Conservation (phyloP, 2,329 filamentous ascomycete species). For the Cercospora brassicicola region DNA sequence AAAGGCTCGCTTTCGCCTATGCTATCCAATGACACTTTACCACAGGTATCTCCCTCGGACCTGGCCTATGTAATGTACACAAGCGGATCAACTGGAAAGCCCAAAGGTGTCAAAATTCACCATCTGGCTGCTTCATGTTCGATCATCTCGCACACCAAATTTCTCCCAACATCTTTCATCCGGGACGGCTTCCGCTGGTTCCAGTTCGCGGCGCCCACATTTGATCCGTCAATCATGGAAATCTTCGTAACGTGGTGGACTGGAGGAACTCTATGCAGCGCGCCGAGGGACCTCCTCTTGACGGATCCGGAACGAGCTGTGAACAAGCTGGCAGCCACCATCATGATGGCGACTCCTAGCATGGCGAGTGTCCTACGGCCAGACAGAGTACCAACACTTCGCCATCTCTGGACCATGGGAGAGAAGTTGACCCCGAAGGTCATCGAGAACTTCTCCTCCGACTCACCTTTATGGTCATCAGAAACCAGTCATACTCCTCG, state of each 20-base stretch:
- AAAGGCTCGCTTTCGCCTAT: not conserved
- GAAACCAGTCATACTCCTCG: constrained; percentile 10
- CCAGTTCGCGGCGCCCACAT: constrained; percentile 20
- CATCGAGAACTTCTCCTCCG: constrained; percentile 21
- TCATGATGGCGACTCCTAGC: constrained; percentile 24
- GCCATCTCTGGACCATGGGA: constrained; percentile 24
- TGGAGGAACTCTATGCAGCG: constrained; percentile 25
- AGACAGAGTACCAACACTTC: constrained; percentile 15
- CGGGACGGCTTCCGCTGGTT: constrained; percentile 25
- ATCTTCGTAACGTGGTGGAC: constrained; percentile 26
- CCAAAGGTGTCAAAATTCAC: constrained; percentile 26
- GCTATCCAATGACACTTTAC: constrained; percentile 1
- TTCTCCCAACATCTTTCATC: constrained; percentile 12
- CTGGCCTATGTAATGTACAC: constrained; percentile 31
- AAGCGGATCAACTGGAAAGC: constrained; percentile 30
- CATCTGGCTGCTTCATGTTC: constrained; percentile 21
- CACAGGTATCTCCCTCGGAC: constrained; percentile 27
- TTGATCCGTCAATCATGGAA: constrained; percentile 25
- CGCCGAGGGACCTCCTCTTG: constrained; percentile 19
- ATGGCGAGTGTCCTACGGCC: constrained; percentile 23
- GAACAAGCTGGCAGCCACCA: constrained; percentile 15
- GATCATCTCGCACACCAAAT: constrained; percentile 20
- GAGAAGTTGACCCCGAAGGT: constrained; percentile 22
- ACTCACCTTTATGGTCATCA: constrained; percentile 9
- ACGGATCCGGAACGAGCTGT: constrained; percentile 18